phyloP scores from a whole-genome alignment of 768 basidiomycete genomes.

The Panaeolus cyanescens region DNA sequence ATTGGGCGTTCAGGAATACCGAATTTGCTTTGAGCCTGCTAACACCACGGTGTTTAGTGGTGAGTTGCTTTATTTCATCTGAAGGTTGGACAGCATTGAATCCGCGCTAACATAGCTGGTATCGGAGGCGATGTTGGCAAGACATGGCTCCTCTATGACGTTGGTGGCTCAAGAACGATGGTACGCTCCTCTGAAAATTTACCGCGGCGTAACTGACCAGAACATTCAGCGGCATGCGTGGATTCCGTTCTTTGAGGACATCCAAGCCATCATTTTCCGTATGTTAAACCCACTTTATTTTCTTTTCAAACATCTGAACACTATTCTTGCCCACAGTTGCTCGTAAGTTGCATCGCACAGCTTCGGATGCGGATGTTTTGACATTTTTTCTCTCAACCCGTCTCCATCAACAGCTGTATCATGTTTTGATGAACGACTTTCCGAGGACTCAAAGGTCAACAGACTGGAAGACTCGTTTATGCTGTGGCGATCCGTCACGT shows the following conservation, averaged over 20 bases:
- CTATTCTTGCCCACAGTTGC: constrained; percentile 35
- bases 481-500: constrained; percentile 67
- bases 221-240: constrained; percentile 61
- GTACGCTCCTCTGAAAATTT: constrained; percentile 29
- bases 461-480: constrained; percentile 73
- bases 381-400: constrained; percentile 5
- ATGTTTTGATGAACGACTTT: constrained; percentile 44
- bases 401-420: constrained; percentile 36
- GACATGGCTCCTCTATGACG: constrained; percentile 73
- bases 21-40: constrained; percentile 48
- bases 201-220: not conserved
- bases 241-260: constrained; percentile 73
- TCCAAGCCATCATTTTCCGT: constrained; percentile 79
- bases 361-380: constrained; percentile 24
- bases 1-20: constrained; percentile 70
- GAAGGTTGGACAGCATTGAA: not conserved
- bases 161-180: constrained; percentile 63
- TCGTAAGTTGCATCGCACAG: constrained; percentile 45
- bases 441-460: constrained; percentile 65
- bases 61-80: not conserved
- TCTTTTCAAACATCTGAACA: constrained; percentile 15
- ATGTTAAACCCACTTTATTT: constrained; percentile 38
- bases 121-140: constrained; percentile 33
- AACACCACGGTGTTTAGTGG: not conserved
- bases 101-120: constrained; percentile 6